A percentile compares a stretch with the other conserved stretches of the same genome.
phyloP scores from a whole-genome alignment of 2,329 filamentous ascomycete species.

The Phialemonium atrogriseum region DNA sequence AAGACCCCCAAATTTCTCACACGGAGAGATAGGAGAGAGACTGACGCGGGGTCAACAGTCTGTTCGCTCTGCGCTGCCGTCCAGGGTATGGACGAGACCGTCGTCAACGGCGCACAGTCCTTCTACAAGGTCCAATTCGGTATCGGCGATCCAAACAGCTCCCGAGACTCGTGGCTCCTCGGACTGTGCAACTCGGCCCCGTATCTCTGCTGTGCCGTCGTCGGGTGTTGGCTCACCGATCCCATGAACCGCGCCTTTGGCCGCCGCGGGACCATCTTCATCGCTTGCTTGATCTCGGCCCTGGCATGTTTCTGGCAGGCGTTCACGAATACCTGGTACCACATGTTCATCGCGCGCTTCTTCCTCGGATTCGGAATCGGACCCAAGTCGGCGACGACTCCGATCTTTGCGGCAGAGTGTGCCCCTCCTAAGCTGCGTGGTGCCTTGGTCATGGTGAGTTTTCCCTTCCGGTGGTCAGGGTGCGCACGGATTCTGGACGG shows the following conservation, averaged over 20 bases:
- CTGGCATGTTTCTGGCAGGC: conserved; percentile 43
- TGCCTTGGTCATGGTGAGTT: conserved; percentile 54
- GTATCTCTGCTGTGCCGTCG: conserved; percentile 58
- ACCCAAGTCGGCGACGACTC: conserved; percentile 60
- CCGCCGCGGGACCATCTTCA: conserved; percentile 60
- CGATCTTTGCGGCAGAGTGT: conserved; percentile 62
- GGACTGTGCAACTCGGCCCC: conserved; percentile 55
- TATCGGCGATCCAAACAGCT: conserved; percentile 44
- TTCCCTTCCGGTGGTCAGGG: no score
- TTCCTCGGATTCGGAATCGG: conserved; percentile 63
- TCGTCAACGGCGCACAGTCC: conserved; percentile 60
- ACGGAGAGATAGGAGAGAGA: no score
- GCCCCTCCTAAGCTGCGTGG: conserved; percentile 56
- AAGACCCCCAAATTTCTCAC: no score
- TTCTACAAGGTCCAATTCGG: conserved; percentile 56
- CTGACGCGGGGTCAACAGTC: conserved; percentile 22
- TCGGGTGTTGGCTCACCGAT: conserved; percentile 66
- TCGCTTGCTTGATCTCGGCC: conserved; percentile 54
- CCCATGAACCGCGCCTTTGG: conserved; percentile 65
- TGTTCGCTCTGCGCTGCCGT: conserved; percentile 63
- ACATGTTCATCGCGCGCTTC: conserved; percentile 65
- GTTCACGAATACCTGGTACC: conserved; percentile 45
- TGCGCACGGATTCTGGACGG: no score
- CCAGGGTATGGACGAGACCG: conserved; percentile 65
- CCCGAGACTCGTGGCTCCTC: conserved; percentile 45